A percentile compares a stretch with the other conserved stretches of the same genome.
Evolutionary conservation across 345 rosid species (phyloP).

Genomic region (Eucalyptus pauciflora): DNA sequence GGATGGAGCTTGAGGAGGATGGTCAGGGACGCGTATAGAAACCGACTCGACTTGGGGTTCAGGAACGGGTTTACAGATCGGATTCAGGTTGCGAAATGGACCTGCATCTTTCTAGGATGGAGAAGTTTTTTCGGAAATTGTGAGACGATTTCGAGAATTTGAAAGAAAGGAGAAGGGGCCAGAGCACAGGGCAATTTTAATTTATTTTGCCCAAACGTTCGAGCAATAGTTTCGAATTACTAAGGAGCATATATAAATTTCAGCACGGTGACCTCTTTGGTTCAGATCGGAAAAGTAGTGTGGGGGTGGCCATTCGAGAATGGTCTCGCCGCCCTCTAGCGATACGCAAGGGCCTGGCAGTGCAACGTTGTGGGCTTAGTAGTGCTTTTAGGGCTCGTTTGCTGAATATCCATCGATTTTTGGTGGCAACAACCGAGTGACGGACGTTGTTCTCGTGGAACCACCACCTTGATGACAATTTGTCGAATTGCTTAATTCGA

Average conservation of each 20-base stretch:
- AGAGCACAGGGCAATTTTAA: too few species aligned
- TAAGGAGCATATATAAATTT: too few species aligned
- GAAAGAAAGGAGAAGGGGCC: not conserved
- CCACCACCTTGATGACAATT: too few species aligned
- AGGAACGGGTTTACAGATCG: not conserved
- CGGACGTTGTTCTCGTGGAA: too few species aligned
- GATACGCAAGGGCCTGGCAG: not conserved
- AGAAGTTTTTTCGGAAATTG: not conserved
- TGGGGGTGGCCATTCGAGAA: too few species aligned
- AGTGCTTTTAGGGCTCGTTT: not conserved
- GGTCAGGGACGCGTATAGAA: too few species aligned
- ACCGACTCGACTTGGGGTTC: too few species aligned
- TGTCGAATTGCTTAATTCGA: too few species aligned
- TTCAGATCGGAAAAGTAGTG: too few species aligned
- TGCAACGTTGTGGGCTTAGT: accelerated
- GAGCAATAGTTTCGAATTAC: not conserved
- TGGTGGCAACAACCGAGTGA: not conserved
- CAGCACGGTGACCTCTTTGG: not conserved
- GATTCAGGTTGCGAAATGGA: not conserved
- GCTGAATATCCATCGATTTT: not conserved
- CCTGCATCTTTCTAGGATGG: not conserved
- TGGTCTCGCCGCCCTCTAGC: not conserved
- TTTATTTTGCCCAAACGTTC: not conserved
- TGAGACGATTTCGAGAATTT: not conserved
- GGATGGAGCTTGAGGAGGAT: not conserved